Conservation (phyloP, 495 filamentous ascomycete species). For the Penicillium nucicola region DNA sequence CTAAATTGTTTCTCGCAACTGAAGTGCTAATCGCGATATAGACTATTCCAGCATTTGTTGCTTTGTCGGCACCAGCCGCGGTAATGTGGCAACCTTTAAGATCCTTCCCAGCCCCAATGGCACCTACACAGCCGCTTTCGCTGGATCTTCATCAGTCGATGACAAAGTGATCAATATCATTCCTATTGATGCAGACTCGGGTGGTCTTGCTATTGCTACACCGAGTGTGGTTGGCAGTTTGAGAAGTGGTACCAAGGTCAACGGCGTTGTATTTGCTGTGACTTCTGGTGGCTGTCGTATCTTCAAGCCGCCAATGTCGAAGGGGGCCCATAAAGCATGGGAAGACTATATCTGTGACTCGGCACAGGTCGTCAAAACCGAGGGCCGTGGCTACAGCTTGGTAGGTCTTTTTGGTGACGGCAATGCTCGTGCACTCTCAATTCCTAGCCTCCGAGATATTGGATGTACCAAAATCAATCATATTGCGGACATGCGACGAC, state of each 20-base stretch:
- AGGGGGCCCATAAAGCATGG: slow-evolving; percentile 86
- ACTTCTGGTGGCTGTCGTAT: slow-evolving; percentile 73
- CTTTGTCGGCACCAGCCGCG: slow-evolving; percentile 84
- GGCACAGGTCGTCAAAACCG: slow-evolving; percentile 68
- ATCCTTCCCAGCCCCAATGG: slow-evolving; percentile 69
- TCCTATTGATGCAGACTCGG: slow-evolving; percentile 75
- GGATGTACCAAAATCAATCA: slow-evolving; percentile 59
- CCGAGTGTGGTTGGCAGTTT: slow-evolving; percentile 68
- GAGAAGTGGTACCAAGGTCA: slow-evolving; percentile 63
- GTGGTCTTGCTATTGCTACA: slow-evolving; percentile 70
- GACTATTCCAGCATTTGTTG: slow-evolving; percentile 91
- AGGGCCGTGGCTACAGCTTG: slow-evolving; percentile 70
- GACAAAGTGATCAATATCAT: slow-evolving; percentile 71
- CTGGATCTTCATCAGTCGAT: slow-evolving; percentile 61
- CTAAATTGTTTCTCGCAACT: not conserved
- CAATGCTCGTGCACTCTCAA: slow-evolving; percentile 70
- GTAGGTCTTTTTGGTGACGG: slow-evolving; percentile 82
- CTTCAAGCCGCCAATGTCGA: slow-evolving; percentile 78
- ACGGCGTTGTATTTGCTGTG: slow-evolving; percentile 68
- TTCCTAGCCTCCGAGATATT: slow-evolving; percentile 84
- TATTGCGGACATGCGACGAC: slow-evolving; percentile 69
- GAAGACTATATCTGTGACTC: slow-evolving; percentile 77
- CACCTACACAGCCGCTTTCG: slow-evolving; percentile 69
- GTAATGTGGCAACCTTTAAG: slow-evolving; percentile 84
- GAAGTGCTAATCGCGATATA: slow-evolving; percentile 25